phyloP scores from a whole-genome alignment of 352 stramenopile genomes.

The Albugo laibachii region DNA sequence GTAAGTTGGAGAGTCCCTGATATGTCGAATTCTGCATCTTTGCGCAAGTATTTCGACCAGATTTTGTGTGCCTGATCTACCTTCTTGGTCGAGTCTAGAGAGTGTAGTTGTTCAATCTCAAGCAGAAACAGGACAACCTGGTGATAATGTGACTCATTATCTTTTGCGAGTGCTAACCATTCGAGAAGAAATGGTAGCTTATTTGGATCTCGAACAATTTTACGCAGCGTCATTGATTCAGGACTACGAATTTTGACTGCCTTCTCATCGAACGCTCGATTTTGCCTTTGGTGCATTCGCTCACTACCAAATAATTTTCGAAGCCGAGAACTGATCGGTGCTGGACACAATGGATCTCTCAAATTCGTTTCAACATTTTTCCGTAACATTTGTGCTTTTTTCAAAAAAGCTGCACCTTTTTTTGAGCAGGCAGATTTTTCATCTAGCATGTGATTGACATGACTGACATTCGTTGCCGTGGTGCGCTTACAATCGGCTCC shows the following conservation, averaged over 20 bases:
- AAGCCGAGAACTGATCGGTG: no score
- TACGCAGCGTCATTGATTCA: no score
- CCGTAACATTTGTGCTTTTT: no score
- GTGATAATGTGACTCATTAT: conserved; percentile 35
- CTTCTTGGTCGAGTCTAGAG: conserved; percentile 36
- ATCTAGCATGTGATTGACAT: background rate
- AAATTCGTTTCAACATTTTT: no score
- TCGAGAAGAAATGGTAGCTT: conserved; percentile 64
- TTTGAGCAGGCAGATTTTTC: background rate
- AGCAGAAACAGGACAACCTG: conserved; percentile 72
- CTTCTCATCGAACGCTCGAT: no score
- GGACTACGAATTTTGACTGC: no score
- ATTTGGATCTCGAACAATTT: conserved; percentile 74
- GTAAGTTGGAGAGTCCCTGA: conserved; percentile 60
- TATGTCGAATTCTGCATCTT: conserved; percentile 67
- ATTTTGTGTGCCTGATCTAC: conserved; percentile 63
- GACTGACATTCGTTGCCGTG: background rate
- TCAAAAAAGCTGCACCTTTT: background rate
- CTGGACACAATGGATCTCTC: no score
- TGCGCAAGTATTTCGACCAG: conserved; percentile 75
- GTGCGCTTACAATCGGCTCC: background rate
- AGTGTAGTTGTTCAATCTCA: conserved; percentile 63
- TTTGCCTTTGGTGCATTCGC: no score
- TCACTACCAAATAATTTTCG: no score
- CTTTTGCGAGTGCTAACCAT: conserved; percentile 35